Evolutionary conservation across 495 filamentous ascomycete genomes (phyloP).

Genomic region (Xylaria cubensis): DNA sequence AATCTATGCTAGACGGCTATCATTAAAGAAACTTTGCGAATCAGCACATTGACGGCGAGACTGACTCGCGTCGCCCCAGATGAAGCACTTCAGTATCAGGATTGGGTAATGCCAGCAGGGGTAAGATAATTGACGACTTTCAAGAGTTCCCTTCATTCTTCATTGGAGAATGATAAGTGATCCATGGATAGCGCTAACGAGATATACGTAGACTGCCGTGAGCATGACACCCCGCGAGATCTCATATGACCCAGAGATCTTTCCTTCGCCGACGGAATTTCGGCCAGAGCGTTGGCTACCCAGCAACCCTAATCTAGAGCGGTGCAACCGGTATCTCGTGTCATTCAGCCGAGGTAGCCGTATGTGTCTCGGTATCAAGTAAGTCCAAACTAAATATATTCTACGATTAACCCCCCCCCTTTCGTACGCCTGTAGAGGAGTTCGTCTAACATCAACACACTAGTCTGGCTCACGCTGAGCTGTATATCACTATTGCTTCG

Average conservation of each 20-base stretch:
- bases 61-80: conserved; percentile 20
- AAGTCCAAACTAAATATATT: neutral
- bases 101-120: conserved; percentile 26
- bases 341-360: conserved; percentile 23
- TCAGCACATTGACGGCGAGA: conserved; percentile 11
- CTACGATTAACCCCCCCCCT: neutral
- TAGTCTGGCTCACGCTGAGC: conserved; percentile 18
- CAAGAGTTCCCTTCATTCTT: neutral
- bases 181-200: neutral
- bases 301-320: conserved; percentile 10
- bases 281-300: conserved; percentile 26
- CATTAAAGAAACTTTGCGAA: conserved; percentile 15
- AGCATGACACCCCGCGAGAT: conserved; percentile 26
- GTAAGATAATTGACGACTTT: conserved; percentile 3
- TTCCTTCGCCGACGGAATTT: conserved; percentile 22
- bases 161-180: neutral
- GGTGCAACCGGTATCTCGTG: conserved; percentile 22
- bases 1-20: neutral
- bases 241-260: conserved; percentile 19
- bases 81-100: conserved; percentile 11
- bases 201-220: conserved; percentile 13
- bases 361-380: conserved; percentile 28
- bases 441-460: neutral
- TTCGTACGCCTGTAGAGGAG: neutral
- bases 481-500: conserved; percentile 17